Evolutionary conservation across 495 filamentous ascomycete genomes (phyloP).

Genomic region (Hyaloscypha hepaticicola): DNA sequence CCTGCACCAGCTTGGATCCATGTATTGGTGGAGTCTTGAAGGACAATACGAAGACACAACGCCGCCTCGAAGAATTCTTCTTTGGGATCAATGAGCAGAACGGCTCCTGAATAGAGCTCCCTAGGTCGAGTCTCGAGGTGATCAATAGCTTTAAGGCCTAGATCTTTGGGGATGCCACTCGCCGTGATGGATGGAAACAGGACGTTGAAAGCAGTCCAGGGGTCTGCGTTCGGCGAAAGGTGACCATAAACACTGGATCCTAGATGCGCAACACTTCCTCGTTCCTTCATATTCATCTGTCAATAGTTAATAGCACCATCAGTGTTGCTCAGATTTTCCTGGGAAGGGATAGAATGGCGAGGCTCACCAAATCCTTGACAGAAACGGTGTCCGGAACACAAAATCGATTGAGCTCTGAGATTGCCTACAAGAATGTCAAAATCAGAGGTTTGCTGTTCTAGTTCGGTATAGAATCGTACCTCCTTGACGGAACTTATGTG

Average conservation of each 20-base stretch:
- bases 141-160: neutral
- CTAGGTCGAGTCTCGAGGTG: neutral
- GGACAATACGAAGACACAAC: constrained; percentile 13
- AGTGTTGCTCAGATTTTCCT: no score
- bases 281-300: neutral
- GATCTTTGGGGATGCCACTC: constrained; percentile 10
- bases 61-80: constrained; percentile 17
- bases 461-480: neutral
- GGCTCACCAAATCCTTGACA: constrained; percentile 13
- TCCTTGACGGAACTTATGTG: constrained; percentile 13
- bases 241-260: constrained; percentile 6
- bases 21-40: constrained; percentile 11
- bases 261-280: constrained; percentile 18
- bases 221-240: constrained; percentile 4
- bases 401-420: constrained; percentile 1
- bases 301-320: neutral
- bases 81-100: constrained; percentile 6
- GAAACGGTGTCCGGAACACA: neutral
- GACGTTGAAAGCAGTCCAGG: constrained; percentile 12
- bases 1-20: constrained; percentile 24
- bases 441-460: no score
- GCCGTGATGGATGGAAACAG: constrained; percentile 20
- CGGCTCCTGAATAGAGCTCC: constrained; percentile 20
- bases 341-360: neutral
- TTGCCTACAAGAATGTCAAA: neutral